Base-by-base conservation (phyloP, 495 filamentous ascomycete genomes). In the Evansstolkia leycettana region DNA sequence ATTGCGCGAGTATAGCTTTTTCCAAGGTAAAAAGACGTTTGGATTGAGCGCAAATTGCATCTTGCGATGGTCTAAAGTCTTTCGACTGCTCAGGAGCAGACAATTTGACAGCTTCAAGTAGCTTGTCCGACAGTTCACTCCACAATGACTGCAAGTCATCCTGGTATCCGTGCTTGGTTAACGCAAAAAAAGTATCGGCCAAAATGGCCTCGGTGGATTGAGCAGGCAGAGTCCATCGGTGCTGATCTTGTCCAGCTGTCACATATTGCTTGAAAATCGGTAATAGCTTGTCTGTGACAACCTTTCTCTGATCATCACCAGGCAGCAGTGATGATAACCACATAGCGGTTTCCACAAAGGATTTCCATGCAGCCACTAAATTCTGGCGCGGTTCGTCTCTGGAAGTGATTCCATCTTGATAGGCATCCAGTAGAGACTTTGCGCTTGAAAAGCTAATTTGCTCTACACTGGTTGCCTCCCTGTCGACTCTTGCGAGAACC, bases 41-140 rank as follows among this genome's bases (percentile, higher is more conserved):
- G 0, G 73, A 72, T 48, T 80, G 67, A 2, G 65, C 56, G 7
- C 70, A 72, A 13, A 92, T 54, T 17, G 58, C 57, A 18, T 72
- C 64, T 51, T 93, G 84, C 2, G 84, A 90, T 33, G 66, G 64
- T 23, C 62, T 64, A 51, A 80, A 81, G 16, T 81, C 78, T 36
- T 79, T 79, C 0, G 84, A 83, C 38, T 87, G 73, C 50, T 86
- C 84, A 13, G 85, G 83, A 2, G 76, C 63, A 19, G 84, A 87
- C 14, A 70, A 67, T 36, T 73, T 72, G 15, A 90, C 72, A 27
- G 71, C 67, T 35, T 76, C 60, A 15, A 78, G 52, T 13, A 90
- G 48, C 2, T 56, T 51, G 1, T 71, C 56, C 2, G 67, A 69
- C 17, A 81, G 52, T 19, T 57, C 55, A 6, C 57, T 48, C 80